Evolutionary conservation across 306 rosid genomes (phyloP).

Genomic region (Castanopsis chinensis): DNA sequence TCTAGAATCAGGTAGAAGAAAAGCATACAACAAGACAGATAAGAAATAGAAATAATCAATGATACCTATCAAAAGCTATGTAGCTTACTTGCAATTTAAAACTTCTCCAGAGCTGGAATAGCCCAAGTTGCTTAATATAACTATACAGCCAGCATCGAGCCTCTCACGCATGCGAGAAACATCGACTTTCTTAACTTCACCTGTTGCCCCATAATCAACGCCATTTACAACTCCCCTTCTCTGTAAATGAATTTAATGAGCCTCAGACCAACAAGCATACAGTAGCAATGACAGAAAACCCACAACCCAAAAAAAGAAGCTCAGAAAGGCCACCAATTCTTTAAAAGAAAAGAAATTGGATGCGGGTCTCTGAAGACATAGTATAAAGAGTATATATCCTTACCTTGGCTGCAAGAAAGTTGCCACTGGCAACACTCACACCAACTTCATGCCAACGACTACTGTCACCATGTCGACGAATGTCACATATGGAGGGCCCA

Average conservation of each 20-base stretch:
- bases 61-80: constrained; percentile 8
- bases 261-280: constrained; percentile 1
- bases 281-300: constrained; percentile 11
- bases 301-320: constrained; percentile 15
- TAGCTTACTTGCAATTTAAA: constrained; percentile 96
- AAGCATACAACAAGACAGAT: background rate
- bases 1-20: background rate
- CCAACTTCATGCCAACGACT: constrained; percentile 95
- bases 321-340: constrained; percentile 19
- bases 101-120: constrained; percentile 98
- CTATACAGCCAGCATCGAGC: constrained; percentile 92
- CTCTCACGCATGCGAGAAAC: constrained; percentile 86
- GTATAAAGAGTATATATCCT: constrained; percentile 25
- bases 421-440: constrained; percentile 94
- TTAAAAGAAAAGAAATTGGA: constrained; percentile 6
- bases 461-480: constrained; percentile 90
- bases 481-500: constrained; percentile 88
- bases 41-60: background rate
- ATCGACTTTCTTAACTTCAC: constrained; percentile 91
- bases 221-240: constrained; percentile 90
- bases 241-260: constrained; percentile 46
- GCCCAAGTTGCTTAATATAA: constrained; percentile 91
- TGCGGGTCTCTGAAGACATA: background rate
- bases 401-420: constrained; percentile 97
- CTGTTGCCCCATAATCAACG: constrained; percentile 94